Conservation (phyloP, 2,329 filamentous ascomycete species). For the Penicillium paneum region DNA sequence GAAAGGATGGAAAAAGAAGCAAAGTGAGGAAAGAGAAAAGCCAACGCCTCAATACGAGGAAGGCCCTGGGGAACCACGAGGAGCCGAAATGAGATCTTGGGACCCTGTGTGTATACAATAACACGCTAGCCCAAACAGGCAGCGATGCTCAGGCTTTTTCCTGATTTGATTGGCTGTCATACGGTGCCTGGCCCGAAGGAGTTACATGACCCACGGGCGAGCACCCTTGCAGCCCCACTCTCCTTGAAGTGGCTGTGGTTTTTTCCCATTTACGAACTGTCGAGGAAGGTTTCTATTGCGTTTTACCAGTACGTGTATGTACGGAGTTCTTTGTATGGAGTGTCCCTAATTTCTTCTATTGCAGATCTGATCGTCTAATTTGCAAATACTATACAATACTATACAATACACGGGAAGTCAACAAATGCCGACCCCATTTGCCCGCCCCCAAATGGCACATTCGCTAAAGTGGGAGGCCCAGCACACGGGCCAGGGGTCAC, state of each 20-base stretch:
- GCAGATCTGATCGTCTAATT: neutral
- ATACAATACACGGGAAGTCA: neutral
- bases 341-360: neutral
- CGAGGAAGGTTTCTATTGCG: no score
- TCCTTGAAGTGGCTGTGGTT: neutral
- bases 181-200: conserved; percentile 18
- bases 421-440: neutral
- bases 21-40: neutral
- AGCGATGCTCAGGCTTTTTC: neutral
- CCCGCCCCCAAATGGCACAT: neutral
- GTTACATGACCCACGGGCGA: neutral
- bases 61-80: conserved; percentile 2
- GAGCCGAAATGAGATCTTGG: conserved; percentile 10
- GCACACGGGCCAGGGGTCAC: conserved; percentile 16
- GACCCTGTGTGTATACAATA: conserved; percentile 7
- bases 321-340: neutral
- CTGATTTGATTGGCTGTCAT: conserved; percentile 8
- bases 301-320: neutral
- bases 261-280: neutral
- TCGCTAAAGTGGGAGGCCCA: conserved; percentile 14
- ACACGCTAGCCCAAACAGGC: conserved; percentile 4
- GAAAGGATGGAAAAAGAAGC: conserved; percentile 1
- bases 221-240: conserved; percentile 2
- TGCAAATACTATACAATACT: neutral
- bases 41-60: neutral